Evolutionary conservation across 2,329 filamentous ascomycete species (phyloP).

Genomic region (Xylariales sp.): DNA sequence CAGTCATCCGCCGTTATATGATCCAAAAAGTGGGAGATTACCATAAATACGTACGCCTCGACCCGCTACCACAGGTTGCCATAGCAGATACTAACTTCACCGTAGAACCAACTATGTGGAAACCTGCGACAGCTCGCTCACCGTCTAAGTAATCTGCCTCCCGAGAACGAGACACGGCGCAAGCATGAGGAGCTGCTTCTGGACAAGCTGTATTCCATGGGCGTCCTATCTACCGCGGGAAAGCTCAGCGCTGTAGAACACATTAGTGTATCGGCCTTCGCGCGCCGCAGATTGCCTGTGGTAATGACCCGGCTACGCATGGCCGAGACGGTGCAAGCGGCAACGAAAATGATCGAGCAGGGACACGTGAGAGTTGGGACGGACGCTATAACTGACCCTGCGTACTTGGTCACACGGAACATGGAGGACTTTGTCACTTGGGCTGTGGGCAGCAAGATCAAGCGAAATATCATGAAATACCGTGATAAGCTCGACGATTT

Average conservation of each 20-base stretch:
- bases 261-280: slow-evolving; percentile 85
- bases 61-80: background rate
- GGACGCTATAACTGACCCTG: slow-evolving; percentile 84
- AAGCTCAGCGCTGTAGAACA: slow-evolving; percentile 83
- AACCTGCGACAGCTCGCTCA: slow-evolving; percentile 89
- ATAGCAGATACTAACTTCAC: slow-evolving; percentile 12
- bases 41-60: slow-evolving; percentile 32
- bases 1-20: slow-evolving; percentile 61
- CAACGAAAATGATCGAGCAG: slow-evolving; percentile 85
- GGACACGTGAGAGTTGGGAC: slow-evolving; percentile 90
- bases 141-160: slow-evolving; percentile 76
- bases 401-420: slow-evolving; percentile 79
- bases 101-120: slow-evolving; percentile 62
- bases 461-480: slow-evolving; percentile 92
- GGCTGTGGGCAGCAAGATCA: slow-evolving; percentile 95
- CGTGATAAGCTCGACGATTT: slow-evolving; percentile 94
- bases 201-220: slow-evolving; percentile 91
- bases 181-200: slow-evolving; percentile 85
- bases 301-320: slow-evolving; percentile 88
- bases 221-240: slow-evolving; percentile 69
- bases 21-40: slow-evolving; percentile 90
- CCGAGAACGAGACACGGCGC: slow-evolving; percentile 68
- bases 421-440: slow-evolving; percentile 97
- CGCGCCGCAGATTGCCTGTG: slow-evolving; percentile 75
- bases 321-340: slow-evolving; percentile 84